Evolutionary conservation across 371 early-diverging fungal species (phyloP).

Genomic region (Saksenaea vasiformis): DNA sequence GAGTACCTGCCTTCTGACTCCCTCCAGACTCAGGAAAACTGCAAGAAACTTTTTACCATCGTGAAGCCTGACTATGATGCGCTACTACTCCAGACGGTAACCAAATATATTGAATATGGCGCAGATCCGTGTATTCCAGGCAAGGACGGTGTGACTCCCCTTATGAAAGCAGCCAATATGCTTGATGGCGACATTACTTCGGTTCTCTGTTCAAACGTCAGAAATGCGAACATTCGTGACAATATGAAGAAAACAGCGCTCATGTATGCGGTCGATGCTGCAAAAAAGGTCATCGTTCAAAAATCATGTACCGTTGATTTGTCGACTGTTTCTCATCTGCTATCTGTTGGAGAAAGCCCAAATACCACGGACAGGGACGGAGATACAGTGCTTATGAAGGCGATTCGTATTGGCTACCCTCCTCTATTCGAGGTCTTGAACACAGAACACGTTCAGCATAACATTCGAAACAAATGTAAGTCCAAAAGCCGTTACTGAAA

Average conservation of each 20-base stretch:
- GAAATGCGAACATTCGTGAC: conserved; percentile 24
- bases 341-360: conserved; percentile 28
- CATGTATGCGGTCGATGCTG: conserved; percentile 26
- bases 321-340: conserved; percentile 6
- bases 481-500: neutral
- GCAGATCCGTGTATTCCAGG: conserved; percentile 40
- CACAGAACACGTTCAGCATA: conserved; percentile 18
- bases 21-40: conserved; percentile 14
- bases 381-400: conserved; percentile 34
- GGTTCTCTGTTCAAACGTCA: neutral
- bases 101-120: conserved; percentile 24
- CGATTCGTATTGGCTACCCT: conserved; percentile 13
- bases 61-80: conserved; percentile 28
- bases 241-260: conserved; percentile 26
- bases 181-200: neutral
- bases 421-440: conserved; percentile 18
- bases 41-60: conserved; percentile 26
- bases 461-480: conserved; percentile 32
- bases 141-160: conserved; percentile 22
- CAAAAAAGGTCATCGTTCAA: conserved; percentile 2
- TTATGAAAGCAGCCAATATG: conserved; percentile 21
- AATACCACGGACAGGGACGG: conserved; percentile 22
- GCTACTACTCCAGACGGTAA: conserved; percentile 18
- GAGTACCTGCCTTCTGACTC: conserved; percentile 19
- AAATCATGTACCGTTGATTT: conserved; percentile 1